Evolutionary conservation across 805 yeast genomes (phyloP), one percentile per base, ranked within the genome.

Genomic region (Yarrowia porcina): DNA sequence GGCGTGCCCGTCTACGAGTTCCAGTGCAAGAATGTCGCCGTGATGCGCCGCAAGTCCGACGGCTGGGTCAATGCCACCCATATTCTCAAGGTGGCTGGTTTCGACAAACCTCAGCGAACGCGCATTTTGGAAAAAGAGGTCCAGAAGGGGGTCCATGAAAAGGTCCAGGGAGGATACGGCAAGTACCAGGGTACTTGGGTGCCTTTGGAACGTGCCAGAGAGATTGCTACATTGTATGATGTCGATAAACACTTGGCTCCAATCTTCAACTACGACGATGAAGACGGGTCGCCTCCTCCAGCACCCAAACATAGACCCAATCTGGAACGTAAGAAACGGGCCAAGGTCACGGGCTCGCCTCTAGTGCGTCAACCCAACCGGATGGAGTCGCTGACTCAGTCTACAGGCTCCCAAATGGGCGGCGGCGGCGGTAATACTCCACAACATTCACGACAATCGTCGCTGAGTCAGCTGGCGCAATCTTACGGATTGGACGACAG

Each of bases 41-140:
- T 89, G 61, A 94, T 94, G 98, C 83, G 98, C 69, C 80, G 98
- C 64, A 86, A 89, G 65, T 80, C 82, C 56, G 99, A 94, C 73
- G 89, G 92, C 68, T 94, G 98, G 98, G 90, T 94, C 65, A 93
- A 93, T 75, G 98, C 98, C 12, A 93, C 98, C 25, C 98, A 93
- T 73, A 90, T 93, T 52, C 79, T 93, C 66, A 93, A 93, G 70
- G 80, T 86, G 27, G 89, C 88, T 25, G 85, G 86, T 50, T 79
- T 85, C 64, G 89, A 88, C 68, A 81, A 85, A 68, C 83, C 87
- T 17, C 80, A 81, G 65, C 75, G 89, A 52, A 83, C 88, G 12
- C 80, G 85, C 64, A 78, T 84, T 60, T 80, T 87, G 65, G 90
- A 86, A 65, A 79, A 79, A 65, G 89, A 85, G 67, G 84, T 85